Conservation (phyloP, 441 rosid species). For the Biscutella laevigata region DNA sequence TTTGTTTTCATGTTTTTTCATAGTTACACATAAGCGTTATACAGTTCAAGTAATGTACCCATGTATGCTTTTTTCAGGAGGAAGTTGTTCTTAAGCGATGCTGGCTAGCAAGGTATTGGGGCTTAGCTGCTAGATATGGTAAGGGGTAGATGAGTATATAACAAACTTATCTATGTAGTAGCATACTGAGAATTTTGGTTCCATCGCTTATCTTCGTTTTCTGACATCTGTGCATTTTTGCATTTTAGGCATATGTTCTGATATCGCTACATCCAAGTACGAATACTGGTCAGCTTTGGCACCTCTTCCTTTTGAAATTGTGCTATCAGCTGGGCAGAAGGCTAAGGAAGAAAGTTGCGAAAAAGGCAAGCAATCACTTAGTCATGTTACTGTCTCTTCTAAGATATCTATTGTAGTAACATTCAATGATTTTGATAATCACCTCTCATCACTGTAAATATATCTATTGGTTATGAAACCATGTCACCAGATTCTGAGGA, state of each 20-base stretch:
- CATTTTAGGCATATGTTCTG: constrained; percentile 71
- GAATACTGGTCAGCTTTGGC: constrained; percentile 98
- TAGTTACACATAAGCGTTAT: not conserved
- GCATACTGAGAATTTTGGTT: constrained; percentile 4
- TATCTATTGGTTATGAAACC: constrained; percentile 3
- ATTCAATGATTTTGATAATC: not conserved
- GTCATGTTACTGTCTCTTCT: constrained; percentile 15
- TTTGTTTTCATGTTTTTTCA: constrained; percentile 25
- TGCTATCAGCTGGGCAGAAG: constrained; percentile 91
- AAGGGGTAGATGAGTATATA: too few relatives aligned
- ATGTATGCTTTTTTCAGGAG: constrained; percentile 45
- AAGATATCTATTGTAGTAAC: not conserved
- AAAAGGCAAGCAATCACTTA: constrained; percentile 48
- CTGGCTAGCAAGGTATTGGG: constrained; percentile 86
- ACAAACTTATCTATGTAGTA: not conserved
- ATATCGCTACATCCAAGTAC: constrained; percentile 68
- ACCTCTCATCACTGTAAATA: constrained; percentile 3
- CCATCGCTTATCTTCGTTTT: constrained; percentile 13
- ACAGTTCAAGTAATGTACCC: constrained; percentile 7
- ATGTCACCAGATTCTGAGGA: constrained; percentile 49
- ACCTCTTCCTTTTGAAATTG: constrained; percentile 95
- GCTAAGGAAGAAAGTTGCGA: constrained; percentile 82
- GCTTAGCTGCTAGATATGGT: constrained; percentile 72
- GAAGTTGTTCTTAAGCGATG: constrained; percentile 81
- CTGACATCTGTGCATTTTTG: constrained; percentile 25